Percentiles rank a stretch among this genome's conserved stretches.
These are phyloP conservation scores for Triticum aestivum DNA, from an alignment of 176 grass and related monocot genomes.

Conservation along the genomic window IWGSC_CS_RefSeq_v2.1 NC_057810.1:515687767-515688266, in stretches of 20 bases:
- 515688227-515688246: neutral
- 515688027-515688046: neutral
- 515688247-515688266: neutral
- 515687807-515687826: slow-evolving; percentile 91
- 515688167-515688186: neutral
- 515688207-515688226: neutral
- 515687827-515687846: slow-evolving; percentile 96
- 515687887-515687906: slow-evolving; percentile 14
- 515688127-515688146: neutral
- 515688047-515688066: slow-evolving; percentile 5
- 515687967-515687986: slow-evolving; percentile 81
- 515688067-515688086: neutral
- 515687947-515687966: slow-evolving; percentile 90
- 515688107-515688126: neutral
- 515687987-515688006: slow-evolving; percentile 88
- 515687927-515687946: slow-evolving; percentile 1
- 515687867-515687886: slow-evolving; percentile 16
- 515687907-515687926: neutral
- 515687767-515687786: slow-evolving; percentile 19
- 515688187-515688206: neutral
- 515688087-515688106: slow-evolving; percentile 13
- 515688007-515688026: slow-evolving; percentile 56
- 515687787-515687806: slow-evolving; percentile 79
- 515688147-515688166: neutral
- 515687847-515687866: slow-evolving; percentile 88